A percentile compares a stretch with the other conserved stretches of the same genome.
These are phyloP conservation scores for Thielaviopsis euricoi DNA, from an alignment of 2,329 filamentous ascomycete species.

Conservation along the genomic window DNA sequence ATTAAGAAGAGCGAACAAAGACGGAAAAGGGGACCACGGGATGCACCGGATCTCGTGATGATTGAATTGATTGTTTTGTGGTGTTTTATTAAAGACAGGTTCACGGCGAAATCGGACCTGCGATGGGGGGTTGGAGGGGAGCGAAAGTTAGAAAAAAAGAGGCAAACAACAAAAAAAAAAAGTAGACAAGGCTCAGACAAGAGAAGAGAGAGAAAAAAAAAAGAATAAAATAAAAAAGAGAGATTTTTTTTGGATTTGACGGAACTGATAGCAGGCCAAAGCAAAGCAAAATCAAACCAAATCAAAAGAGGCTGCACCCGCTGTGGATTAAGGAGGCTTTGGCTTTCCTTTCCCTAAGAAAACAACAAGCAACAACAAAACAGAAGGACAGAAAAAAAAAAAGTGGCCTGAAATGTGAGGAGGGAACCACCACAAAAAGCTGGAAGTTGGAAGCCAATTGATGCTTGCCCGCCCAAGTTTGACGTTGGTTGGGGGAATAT, in stretches of 20 bases:
- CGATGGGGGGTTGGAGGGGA: background rate
- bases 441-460: background rate
- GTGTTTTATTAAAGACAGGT: background rate
- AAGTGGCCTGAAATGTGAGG: conserved; percentile 8
- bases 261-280: conserved; percentile 4
- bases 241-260: background rate
- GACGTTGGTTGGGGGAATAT: background rate
- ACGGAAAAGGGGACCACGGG: background rate
- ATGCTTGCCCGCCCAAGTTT: background rate
- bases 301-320: background rate
- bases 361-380: too few relatives aligned
- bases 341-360: background rate
- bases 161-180: background rate
- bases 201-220: background rate
- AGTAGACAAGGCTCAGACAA: conserved; percentile 1
- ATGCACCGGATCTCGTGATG: background rate
- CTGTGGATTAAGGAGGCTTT: background rate
- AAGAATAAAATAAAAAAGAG: background rate
- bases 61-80: background rate
- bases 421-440: background rate
- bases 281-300: background rate
- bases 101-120: conserved; percentile 10
- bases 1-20: background rate
- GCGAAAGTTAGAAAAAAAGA: background rate
- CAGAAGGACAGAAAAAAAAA: background rate